A percentile compares a stretch with the other conserved stretches of the same genome.
Evolutionary conservation across 805 yeast species (phyloP).

Genomic region (Ascoidea tarda): DNA sequence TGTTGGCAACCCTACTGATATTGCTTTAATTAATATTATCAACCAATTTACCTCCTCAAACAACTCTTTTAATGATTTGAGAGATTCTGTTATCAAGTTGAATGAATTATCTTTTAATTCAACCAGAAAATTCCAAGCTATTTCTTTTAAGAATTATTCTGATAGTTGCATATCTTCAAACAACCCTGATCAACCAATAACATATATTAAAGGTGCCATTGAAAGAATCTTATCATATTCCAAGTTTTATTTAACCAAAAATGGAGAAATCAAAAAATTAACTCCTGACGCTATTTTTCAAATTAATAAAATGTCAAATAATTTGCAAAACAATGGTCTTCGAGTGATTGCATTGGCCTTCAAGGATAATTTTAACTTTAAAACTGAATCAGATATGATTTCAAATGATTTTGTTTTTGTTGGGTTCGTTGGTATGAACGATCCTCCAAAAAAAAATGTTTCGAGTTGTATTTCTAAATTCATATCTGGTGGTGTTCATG

Average conservation of each 20-base stretch:
- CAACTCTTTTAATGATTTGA: conserved; percentile 38
- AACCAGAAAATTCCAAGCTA: conserved; percentile 82
- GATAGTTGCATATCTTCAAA: conserved; percentile 25
- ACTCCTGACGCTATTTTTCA: conserved; percentile 31
- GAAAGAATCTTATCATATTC: conserved; percentile 48
- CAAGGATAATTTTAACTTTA: conserved; percentile 21
- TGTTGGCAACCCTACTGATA: conserved; percentile 90
- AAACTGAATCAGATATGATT: conserved; percentile 11
- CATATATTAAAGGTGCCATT: conserved; percentile 82
- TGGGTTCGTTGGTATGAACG: conserved; percentile 92
- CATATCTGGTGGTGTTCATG: conserved; percentile 87
- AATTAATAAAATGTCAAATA: conserved; percentile 44
- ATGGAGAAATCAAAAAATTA: conserved; percentile 25
- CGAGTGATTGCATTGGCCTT: conserved; percentile 76
- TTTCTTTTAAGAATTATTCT: conserved; percentile 26
- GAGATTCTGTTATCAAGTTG: conserved; percentile 43
- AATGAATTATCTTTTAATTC: conserved; percentile 82
- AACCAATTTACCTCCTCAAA: conserved; percentile 36
- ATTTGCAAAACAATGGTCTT: conserved; percentile 70
- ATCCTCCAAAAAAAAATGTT: conserved; percentile 92
- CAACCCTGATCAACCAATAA: conserved; percentile 30
- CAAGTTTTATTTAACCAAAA: background rate
- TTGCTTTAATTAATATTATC: conserved; percentile 72
- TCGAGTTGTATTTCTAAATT: conserved; percentile 58
- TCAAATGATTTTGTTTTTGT: conserved; percentile 31